A percentile compares a stretch with the other conserved stretches of the same genome.
Evolutionary conservation across 2,329 filamentous ascomycete genomes (phyloP).

Genomic region (Alternaria brassicicola): DNA sequence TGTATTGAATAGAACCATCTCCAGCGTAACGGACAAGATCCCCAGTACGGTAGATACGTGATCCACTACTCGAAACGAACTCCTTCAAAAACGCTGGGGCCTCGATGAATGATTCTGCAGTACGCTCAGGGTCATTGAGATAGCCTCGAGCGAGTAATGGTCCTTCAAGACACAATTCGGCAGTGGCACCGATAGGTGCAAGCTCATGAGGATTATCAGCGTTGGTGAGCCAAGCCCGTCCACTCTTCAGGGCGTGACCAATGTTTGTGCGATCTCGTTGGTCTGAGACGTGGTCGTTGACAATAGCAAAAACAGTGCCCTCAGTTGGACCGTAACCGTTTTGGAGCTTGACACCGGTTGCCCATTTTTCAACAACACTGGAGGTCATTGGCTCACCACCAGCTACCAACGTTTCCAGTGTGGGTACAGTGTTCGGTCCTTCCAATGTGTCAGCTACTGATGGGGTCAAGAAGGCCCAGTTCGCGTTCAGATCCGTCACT

Average conservation of each 20-base stretch:
- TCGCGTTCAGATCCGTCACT: conserved; percentile 34
- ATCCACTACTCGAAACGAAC: conserved; percentile 8
- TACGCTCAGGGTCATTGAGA: conserved; percentile 34
- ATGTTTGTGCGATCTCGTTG: conserved; percentile 34
- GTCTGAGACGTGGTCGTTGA: conserved; percentile 30
- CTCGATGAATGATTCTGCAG: conserved; percentile 35
- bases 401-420: conserved; percentile 47
- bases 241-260: conserved; percentile 31
- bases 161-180: conserved; percentile 43
- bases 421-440: conserved; percentile 41
- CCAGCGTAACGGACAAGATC: conserved; percentile 40
- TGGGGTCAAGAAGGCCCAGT: conserved; percentile 45
- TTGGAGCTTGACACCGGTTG: conserved; percentile 28
- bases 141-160: conserved; percentile 41
- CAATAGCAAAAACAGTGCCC: conserved; percentile 33
- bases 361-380: conserved; percentile 37
- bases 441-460: conserved; percentile 45
- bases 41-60: conserved; percentile 42
- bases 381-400: conserved; percentile 38
- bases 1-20: conserved; percentile 38
- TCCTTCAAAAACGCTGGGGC: conserved; percentile 31
- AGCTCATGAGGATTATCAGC: conserved; percentile 36
- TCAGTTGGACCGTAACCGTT: conserved; percentile 44
- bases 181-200: conserved; percentile 37
- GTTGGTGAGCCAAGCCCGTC: conserved; percentile 38